Conservation (phyloP, 768 basidiomycete species). For the Trametes elegans region DNA sequence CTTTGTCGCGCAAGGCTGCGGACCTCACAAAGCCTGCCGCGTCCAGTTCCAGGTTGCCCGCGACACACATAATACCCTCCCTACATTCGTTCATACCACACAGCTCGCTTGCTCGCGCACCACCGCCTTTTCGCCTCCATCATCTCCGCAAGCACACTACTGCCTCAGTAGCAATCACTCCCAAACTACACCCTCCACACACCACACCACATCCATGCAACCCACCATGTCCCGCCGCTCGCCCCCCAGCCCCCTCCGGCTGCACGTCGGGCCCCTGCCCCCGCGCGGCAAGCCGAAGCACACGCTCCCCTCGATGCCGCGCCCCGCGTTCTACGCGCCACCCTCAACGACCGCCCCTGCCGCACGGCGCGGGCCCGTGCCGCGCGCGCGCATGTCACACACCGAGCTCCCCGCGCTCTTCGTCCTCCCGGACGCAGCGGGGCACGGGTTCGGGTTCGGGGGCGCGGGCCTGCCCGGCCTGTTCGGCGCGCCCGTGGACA, state of each 20-base stretch:
- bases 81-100: background rate
- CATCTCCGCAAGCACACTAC: background rate
- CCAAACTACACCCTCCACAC: constrained; percentile 1
- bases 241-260: constrained; percentile 63
- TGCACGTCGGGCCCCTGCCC: constrained; percentile 61
- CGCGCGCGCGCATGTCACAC: constrained; percentile 22
- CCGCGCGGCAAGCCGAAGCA: constrained; percentile 61
- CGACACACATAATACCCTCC: background rate
- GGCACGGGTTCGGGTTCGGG: background rate
- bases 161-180: background rate
- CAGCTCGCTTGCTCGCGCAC: background rate
- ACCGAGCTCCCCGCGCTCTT: constrained; percentile 13
- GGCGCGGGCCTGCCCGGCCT: background rate
- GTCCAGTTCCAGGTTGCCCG: background rate
- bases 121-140: background rate
- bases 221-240: constrained; percentile 67
- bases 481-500: background rate
- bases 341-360: background rate
- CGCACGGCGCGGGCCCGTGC: constrained; percentile 20
- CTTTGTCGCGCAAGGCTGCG: background rate
- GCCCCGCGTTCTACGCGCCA: constrained; percentile 39
- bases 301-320: constrained; percentile 63
- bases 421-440: constrained; percentile 4
- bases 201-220: too few relatives aligned
- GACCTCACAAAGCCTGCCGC: background rate